Base-by-base conservation (phyloP, 2,329 filamentous ascomycete genomes). In the Apiospora arundinis region DNA sequence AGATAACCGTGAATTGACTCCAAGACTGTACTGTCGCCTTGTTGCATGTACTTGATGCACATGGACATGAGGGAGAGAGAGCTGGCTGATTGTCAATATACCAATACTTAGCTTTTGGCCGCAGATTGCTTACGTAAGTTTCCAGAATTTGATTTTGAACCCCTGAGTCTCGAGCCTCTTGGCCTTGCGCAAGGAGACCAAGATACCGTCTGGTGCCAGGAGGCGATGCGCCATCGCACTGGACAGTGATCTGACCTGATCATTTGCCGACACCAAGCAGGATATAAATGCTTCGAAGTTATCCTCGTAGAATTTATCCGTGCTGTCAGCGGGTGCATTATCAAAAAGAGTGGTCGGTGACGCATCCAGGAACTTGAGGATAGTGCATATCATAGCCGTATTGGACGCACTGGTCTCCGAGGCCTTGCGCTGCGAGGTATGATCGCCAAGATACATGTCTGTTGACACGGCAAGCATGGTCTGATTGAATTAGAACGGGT, bases 361-460 rank as follows among this genome's bases (percentile, higher is more conserved):
- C 7, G 86, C 84, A 73, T 88, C 84, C 14, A 92, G 78, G 71
- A 91, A 92, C 56, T 85, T 82, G 14, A 92, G 81, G 69, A 91
- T 89, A 72, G 84, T 85, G 76, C 85, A 85, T 32, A 86, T 81
- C 75, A 89, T 82, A 66, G 81, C 79, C 28, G 82, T 79, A 28
- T 82, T 83, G 4, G 81, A 78, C n/a, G 79, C 74, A 69, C 69
- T 75, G 52, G 80, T 76, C 70, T 85, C 84, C 0, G 81, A 75
- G 37, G 82, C 77, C 72, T 83, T 86, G 25, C 82, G 81, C 63
- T 83, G 79, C 14, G 81, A 77, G 67, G 78, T 81, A 66, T 81
- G 80, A 12, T 85, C 83, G 68, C 81, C 78, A 28, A 81, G 77
- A 70, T 82, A 82, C 8, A 81, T 77, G 56, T 83, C 82, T 46